phyloP scores from a whole-genome alignment of 2,329 filamentous ascomycete genomes.

The Xylariaceae sp. region DNA sequence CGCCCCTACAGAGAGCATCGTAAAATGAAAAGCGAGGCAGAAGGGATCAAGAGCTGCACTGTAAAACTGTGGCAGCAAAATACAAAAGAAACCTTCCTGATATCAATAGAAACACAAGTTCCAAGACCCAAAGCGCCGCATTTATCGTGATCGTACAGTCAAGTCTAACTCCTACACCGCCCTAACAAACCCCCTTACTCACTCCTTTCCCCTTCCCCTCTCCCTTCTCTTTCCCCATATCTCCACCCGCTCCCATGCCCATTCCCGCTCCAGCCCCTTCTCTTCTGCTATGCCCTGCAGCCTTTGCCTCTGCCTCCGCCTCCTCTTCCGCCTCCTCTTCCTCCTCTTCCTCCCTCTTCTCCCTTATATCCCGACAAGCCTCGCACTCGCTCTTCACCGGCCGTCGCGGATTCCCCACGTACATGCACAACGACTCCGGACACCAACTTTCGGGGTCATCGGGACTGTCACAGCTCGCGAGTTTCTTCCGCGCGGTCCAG shows the following conservation, averaged over 20 bases:
- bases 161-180: too few relatives aligned
- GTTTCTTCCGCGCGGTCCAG: constrained; percentile 33
- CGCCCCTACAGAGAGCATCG: not conserved
- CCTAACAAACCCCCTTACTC: too few relatives aligned
- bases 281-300: too few relatives aligned
- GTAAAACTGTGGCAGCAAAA: not conserved
- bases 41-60: not conserved
- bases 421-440: constrained; percentile 35
- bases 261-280: not conserved
- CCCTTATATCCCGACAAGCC: constrained; percentile 27
- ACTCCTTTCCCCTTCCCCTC: too few relatives aligned
- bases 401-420: constrained; percentile 31
- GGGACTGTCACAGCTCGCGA: constrained; percentile 34
- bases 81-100: not conserved
- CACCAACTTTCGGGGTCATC: constrained; percentile 28
- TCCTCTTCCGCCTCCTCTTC: constrained; percentile 14
- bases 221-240: not conserved
- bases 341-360: constrained; percentile 28
- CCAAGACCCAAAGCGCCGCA: too few relatives aligned
- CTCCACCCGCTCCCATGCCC: not conserved
- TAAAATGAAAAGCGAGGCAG: not conserved
- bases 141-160: too few relatives aligned
- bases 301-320: not conserved
- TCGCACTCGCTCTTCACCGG: constrained; percentile 33
- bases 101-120: not conserved